Conservation (phyloP, 768 basidiomycete species). For the Lanmaoa rubissima region DNA sequence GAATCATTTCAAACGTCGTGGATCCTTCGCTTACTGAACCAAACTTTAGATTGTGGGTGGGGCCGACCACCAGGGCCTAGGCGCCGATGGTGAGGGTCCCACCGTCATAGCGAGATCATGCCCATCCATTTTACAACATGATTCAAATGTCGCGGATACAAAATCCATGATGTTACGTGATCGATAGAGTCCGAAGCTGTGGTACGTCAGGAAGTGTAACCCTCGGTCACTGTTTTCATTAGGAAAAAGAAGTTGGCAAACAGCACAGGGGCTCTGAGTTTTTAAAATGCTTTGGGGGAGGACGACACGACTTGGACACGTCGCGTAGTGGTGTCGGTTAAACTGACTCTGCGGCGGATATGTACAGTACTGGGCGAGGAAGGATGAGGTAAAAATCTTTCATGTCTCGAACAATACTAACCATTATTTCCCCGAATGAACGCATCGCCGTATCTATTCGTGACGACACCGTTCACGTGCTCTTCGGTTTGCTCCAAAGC, state of each 20-base stretch:
- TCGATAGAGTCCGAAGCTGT: not conserved
- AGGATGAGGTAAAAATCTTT: not conserved
- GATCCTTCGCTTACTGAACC: not conserved
- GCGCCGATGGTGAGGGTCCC: not conserved
- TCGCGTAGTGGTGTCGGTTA: conserved; percentile 28
- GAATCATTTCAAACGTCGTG: not conserved
- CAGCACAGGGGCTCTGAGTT: not conserved
- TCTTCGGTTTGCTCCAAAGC: conserved; percentile 97
- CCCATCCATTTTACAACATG: not conserved
- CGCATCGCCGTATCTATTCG: conserved; percentile 91
- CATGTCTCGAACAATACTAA: conserved; percentile 28
- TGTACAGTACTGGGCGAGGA: conserved; percentile 62
- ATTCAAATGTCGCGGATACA: not conserved
- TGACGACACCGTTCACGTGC: conserved; percentile 82
- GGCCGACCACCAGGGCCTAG: not conserved
- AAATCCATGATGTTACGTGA: not conserved
- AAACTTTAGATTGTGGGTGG: not conserved
- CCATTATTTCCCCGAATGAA: conserved; percentile 96
- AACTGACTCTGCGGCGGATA: conserved; percentile 65
- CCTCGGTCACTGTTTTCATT: not conserved
- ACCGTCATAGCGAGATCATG: not conserved
- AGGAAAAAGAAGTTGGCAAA: not conserved
- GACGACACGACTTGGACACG: not conserved
- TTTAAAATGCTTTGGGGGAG: not conserved
- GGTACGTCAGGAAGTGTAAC: not conserved